phyloP scores from a whole-genome alignment of 2,329 filamentous ascomycete species.

The Colletotrichum tamarilloi region DNA sequence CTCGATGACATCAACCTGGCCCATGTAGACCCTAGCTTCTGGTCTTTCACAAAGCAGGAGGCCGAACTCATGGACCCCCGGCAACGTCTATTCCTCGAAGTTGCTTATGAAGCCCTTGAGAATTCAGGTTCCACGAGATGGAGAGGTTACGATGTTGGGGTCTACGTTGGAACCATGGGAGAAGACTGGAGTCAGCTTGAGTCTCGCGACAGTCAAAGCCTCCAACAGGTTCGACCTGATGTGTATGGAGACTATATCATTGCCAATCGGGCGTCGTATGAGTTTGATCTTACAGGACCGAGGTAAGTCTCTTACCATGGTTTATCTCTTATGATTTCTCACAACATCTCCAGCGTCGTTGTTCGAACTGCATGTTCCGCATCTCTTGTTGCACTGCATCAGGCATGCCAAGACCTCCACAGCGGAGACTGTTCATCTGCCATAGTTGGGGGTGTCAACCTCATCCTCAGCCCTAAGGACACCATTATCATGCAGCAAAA shows the following conservation, averaged over 20 bases:
- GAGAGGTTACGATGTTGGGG: constrained; percentile 42
- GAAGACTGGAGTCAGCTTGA: constrained; percentile 42
- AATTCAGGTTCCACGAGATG: constrained; percentile 40
- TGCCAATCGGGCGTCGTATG: constrained; percentile 47
- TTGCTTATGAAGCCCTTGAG: constrained; percentile 34
- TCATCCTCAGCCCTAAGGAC: constrained; percentile 47
- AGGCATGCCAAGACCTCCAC: constrained; percentile 47
- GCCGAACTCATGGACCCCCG: constrained; percentile 37
- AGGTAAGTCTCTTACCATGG: constrained; percentile 37
- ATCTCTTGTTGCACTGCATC: constrained; percentile 47
- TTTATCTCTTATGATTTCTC: background rate
- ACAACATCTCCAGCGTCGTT: constrained; percentile 36
- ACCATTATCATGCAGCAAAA: constrained; percentile 46
- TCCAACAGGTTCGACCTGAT: constrained; percentile 38
- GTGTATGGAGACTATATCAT: constrained; percentile 41
- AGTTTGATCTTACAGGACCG: constrained; percentile 46
- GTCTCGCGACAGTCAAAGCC: constrained; percentile 36
- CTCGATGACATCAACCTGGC: constrained; percentile 41
- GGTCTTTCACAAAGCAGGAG: constrained; percentile 43
- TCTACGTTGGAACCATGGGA: constrained; percentile 45
- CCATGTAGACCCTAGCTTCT: constrained; percentile 46
- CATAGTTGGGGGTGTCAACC: constrained; percentile 49
- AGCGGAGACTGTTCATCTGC: constrained; percentile 43
- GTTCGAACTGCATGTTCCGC: constrained; percentile 55
- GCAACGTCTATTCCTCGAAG: constrained; percentile 34